phyloP scores from a whole-genome alignment of 441 rosid species.

The Populus tomentosa region DNA sequence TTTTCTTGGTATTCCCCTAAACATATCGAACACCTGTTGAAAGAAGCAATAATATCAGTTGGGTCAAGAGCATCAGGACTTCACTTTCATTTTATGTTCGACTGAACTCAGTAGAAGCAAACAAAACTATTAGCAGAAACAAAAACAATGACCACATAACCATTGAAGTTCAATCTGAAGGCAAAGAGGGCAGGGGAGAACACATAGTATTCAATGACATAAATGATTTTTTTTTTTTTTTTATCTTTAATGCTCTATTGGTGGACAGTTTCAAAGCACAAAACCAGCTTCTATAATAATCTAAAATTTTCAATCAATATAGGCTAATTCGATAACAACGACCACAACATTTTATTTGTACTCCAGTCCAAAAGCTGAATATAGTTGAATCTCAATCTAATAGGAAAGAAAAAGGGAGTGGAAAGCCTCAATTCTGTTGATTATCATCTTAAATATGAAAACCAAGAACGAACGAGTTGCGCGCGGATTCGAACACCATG shows the following conservation, averaged over 20 bases:
- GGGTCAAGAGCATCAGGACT: neutral
- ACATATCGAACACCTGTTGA: constrained; percentile 56
- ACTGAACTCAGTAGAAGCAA: neutral
- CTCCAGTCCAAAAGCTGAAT: neutral
- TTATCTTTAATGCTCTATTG: neutral
- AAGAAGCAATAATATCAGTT: neutral
- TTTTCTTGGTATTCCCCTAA: constrained; percentile 66
- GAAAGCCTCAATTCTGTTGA: no score
- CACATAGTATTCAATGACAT: neutral
- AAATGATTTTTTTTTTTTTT: neutral
- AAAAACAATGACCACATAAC: neutral
- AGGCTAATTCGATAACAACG: neutral
- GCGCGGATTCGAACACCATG: neutral
- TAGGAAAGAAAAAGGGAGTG: neutral
- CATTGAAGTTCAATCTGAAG: neutral
- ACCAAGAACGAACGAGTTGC: neutral
- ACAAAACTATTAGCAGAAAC: neutral
- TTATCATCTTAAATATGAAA: neutral
- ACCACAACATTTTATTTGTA: neutral
- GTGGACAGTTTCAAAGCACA: neutral
- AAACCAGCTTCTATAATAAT: neutral
- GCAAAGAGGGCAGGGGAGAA: neutral
- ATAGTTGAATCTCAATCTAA: neutral
- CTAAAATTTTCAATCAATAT: neutral
- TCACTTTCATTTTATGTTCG: neutral